Conservation (phyloP, 257 asterid genomes). For the Haberlea rhodopensis region DNA sequence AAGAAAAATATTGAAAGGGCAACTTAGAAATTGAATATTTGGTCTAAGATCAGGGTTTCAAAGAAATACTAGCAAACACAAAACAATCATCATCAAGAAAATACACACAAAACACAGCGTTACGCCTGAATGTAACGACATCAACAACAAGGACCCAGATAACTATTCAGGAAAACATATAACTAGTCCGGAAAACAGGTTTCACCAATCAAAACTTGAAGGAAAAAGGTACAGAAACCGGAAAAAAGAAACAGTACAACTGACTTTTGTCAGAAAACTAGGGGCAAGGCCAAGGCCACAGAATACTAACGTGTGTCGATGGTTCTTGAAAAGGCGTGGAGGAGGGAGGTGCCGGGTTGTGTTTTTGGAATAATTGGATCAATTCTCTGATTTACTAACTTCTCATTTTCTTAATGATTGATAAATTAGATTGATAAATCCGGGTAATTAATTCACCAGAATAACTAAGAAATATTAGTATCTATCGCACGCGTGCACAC, state of each 20-base stretch:
- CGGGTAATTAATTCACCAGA: too few species aligned
- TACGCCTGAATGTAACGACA: conserved; percentile 1
- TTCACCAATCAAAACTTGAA: conserved; percentile 11
- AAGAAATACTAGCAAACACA: conserved; percentile 3
- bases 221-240: not conserved
- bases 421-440: too few species aligned
- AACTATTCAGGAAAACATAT: not conserved
- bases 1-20: not conserved
- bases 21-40: not conserved
- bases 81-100: conserved; percentile 11
- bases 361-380: too few species aligned
- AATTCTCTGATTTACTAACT: too few species aligned
- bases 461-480: too few species aligned
- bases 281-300: too few species aligned
- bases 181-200: not conserved
- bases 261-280: not conserved
- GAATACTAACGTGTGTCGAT: too few species aligned
- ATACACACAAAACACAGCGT: conserved; percentile 1
- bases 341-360: too few species aligned
- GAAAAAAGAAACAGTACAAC: not conserved
- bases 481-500: too few species aligned
- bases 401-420: too few species aligned
- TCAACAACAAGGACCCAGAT: not conserved
- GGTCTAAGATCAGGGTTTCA: conserved; percentile 5
- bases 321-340: too few species aligned